phyloP scores from a whole-genome alignment of 768 basidiomycete species.

The Asterophora parasitica region DNA sequence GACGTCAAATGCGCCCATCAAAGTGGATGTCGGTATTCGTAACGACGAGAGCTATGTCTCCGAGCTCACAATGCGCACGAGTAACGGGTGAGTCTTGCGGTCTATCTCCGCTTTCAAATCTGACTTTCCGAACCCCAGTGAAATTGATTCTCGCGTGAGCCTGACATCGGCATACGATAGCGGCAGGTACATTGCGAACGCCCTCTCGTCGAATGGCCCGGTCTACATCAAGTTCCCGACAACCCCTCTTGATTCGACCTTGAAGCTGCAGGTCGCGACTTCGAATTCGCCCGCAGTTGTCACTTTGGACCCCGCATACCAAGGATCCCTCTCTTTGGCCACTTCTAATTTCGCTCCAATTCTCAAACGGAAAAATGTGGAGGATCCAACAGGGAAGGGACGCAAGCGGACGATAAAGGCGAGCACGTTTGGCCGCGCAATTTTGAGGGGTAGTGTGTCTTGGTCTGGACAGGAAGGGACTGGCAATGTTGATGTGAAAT shows the following conservation, averaged over 20 bases:
- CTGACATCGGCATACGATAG: conserved; percentile 27
- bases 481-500: conserved; percentile 12
- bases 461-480: conserved; percentile 16
- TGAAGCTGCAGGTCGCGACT: conserved; percentile 26
- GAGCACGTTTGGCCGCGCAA: not conserved
- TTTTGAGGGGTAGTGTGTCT: conserved; percentile 13
- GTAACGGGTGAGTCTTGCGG: conserved; percentile 34
- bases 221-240: conserved; percentile 25
- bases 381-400: conserved; percentile 22
- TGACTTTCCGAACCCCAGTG: conserved; percentile 19
- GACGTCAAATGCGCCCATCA: conserved; percentile 39
- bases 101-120: not conserved
- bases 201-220: conserved; percentile 29
- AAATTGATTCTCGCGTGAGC: conserved; percentile 25
- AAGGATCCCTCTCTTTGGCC: conserved; percentile 27
- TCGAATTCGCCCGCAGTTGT: conserved; percentile 31
- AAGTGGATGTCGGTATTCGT: conserved; percentile 31
- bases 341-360: conserved; percentile 15
- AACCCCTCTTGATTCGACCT: conserved; percentile 31
- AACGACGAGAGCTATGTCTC: conserved; percentile 21
- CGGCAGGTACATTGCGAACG: conserved; percentile 29
- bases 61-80: conserved; percentile 29
- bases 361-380: conserved; percentile 3
- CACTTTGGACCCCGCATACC: conserved; percentile 30
- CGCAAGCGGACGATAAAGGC: conserved; percentile 16